Percentiles rank a stretch among this genome's conserved stretches.
Evolutionary conservation across 176 grass and related monocot species (phyloP).

Genomic region (Panicum miliaceum): DNA sequence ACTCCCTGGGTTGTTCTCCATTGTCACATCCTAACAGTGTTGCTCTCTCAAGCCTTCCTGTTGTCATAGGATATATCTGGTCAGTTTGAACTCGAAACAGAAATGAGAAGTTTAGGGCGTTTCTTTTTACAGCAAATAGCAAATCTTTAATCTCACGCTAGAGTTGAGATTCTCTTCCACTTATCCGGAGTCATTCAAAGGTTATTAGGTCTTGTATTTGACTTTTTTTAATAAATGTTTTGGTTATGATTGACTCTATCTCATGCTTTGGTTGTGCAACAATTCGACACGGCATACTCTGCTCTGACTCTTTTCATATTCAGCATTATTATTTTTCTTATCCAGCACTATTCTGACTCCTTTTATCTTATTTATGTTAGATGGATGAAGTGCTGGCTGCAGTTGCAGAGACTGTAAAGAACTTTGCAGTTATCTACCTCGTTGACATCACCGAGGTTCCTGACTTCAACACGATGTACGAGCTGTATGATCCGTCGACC

Average conservation of each 20-base stretch:
- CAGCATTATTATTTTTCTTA: background rate
- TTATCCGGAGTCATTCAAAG: background rate
- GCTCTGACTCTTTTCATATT: background rate
- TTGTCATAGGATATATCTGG: background rate
- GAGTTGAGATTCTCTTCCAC: background rate
- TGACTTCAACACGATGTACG: constrained; percentile 95
- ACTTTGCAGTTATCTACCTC: constrained; percentile 85
- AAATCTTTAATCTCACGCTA: background rate
- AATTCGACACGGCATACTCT: background rate
- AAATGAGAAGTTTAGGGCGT: background rate
- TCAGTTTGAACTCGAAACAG: background rate
- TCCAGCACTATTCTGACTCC: constrained; percentile 1
- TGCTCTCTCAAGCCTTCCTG: no score
- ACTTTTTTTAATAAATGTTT: background rate
- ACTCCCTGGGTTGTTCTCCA: no score
- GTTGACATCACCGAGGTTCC: constrained; percentile 88
- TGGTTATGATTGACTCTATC: background rate
- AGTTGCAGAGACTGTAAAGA: constrained; percentile 90
- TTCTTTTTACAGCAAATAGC: background rate
- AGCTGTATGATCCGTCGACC: constrained; percentile 84
- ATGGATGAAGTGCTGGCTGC: constrained; percentile 88
- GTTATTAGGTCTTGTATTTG: background rate
- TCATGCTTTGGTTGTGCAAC: background rate
- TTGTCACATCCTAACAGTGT: no score
- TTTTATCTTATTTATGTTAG: constrained; percentile 51